Conservation (phyloP, 2,329 filamentous ascomycete species). For the Sclerotinia trifoliorum region DNA sequence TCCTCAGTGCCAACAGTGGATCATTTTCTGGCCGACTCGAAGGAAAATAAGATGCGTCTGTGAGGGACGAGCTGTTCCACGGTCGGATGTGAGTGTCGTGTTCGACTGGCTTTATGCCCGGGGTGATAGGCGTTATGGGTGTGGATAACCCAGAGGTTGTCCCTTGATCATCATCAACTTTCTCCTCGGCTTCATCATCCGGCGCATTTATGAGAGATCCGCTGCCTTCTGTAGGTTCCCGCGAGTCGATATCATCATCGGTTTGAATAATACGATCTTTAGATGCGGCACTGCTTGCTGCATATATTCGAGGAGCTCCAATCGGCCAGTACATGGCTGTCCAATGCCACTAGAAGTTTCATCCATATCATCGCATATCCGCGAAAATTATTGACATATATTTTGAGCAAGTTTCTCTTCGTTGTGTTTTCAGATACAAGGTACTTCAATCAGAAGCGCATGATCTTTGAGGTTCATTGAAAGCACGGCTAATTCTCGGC, state of each 20-base stretch:
- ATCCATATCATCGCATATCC: constrained; percentile 40
- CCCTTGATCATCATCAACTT: constrained; percentile 33
- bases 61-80: constrained; percentile 25
- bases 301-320: constrained; percentile 79
- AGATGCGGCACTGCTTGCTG: constrained; percentile 62
- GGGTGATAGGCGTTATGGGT: constrained; percentile 56
- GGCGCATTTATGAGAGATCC: constrained; percentile 37
- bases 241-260: constrained; percentile 57
- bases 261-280: constrained; percentile 52
- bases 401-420: constrained; percentile 26
- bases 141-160: constrained; percentile 41
- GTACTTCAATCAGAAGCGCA: not conserved
- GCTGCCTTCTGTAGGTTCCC: constrained; percentile 42
- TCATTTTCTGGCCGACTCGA: constrained; percentile 47
- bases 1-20: constrained; percentile 69
- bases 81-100: constrained; percentile 45
- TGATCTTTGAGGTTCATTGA: constrained; percentile 1
- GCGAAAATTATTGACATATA: constrained; percentile 29
- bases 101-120: constrained; percentile 59
- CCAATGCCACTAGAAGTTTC: constrained; percentile 37
- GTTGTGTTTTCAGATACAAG: constrained; percentile 5
- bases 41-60: constrained; percentile 24
- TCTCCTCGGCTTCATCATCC: constrained; percentile 32
- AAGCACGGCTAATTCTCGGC: constrained; percentile 6
- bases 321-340: constrained; percentile 85